Base-by-base conservation (phyloP, 208 protist genomes). In the Leishmania arabica region DNA sequence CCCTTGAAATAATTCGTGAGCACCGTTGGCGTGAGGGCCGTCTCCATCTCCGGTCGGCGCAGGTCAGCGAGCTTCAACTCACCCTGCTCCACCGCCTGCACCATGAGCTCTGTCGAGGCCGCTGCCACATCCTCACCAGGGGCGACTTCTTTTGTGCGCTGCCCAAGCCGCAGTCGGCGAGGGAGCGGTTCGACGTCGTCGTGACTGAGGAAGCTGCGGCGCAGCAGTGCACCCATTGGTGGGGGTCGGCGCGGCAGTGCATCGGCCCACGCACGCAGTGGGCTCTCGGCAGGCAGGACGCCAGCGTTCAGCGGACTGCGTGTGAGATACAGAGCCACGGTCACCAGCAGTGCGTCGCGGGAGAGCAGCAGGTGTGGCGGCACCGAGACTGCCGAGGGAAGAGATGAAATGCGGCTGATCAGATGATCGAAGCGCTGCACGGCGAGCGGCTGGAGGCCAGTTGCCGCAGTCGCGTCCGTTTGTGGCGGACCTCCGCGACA, bases 271-370 rank as follows among this genome's bases (percentile, higher is more conserved):
- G 51, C 24, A 31, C 65, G 54, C 34, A 95, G 81, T 31, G 89
- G 79, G 40, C 87, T 72, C 1, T 62, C 21, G 8, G 83, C 19
- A 6, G 56, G 49, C 40, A 83, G 27, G 19, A 70, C 72, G 11
- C 64, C 75, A 51, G 27, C 40, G 64, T 88, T 74, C 8, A 72
- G 73, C 4, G 89, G 65, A 69, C 78, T 82, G 51, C 80, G 86
- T 2, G 94, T 58, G 8, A 89, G 56, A 76, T 90, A 89, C n/a
- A 97, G 66, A 42, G 89, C 86, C 19, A 88, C 66, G 6, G 86
- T 90, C 42, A 92, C 75, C 42, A 97, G 87, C 34, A 96, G 66
- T 19, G 86, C 88, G 75, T 97, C 94, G 3, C 94, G 92, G 4
- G 93, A 91, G 31, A 86, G 78, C 31, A 86, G 78, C 7, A 86